phyloP scores from a whole-genome alignment of 2,329 filamentous ascomycete genomes.

The Paecilomyces variotii region DNA sequence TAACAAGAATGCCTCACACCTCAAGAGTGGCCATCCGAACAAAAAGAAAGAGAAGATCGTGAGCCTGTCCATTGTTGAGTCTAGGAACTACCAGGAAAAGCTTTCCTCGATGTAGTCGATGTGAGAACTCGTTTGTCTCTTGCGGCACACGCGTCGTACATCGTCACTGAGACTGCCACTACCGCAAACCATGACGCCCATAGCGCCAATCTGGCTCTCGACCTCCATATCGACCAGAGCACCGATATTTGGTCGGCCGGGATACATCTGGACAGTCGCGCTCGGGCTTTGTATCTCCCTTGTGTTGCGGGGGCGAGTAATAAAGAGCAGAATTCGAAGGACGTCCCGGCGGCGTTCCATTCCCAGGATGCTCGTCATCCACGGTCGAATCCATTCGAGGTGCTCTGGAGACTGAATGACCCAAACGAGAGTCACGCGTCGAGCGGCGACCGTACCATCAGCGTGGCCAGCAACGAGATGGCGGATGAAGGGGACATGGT shows the following conservation, averaged over 20 bases:
- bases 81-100: conserved; percentile 45
- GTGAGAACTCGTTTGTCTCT: conserved; percentile 52
- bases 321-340: conserved; percentile 78
- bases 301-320: conserved; percentile 79
- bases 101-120: conserved; percentile 72
- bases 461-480: conserved; percentile 65
- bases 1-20: no score
- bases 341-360: conserved; percentile 76
- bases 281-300: conserved; percentile 71
- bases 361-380: conserved; percentile 67
- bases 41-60: conserved; percentile 1
- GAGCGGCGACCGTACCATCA: conserved; percentile 66
- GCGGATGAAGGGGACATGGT: conserved; percentile 81
- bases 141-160: conserved; percentile 60
- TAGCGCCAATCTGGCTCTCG: conserved; percentile 72
- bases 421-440: conserved; percentile 80
- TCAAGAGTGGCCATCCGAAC: not conserved
- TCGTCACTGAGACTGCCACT: conserved; percentile 69
- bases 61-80: not conserved
- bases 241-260: conserved; percentile 75
- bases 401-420: conserved; percentile 83
- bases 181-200: conserved; percentile 77
- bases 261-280: conserved; percentile 81
- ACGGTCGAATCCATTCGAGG: conserved; percentile 87
- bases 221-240: conserved; percentile 76